Conservation (phyloP, 73 alveolate species). For the Paramecium primaurelia region DNA sequence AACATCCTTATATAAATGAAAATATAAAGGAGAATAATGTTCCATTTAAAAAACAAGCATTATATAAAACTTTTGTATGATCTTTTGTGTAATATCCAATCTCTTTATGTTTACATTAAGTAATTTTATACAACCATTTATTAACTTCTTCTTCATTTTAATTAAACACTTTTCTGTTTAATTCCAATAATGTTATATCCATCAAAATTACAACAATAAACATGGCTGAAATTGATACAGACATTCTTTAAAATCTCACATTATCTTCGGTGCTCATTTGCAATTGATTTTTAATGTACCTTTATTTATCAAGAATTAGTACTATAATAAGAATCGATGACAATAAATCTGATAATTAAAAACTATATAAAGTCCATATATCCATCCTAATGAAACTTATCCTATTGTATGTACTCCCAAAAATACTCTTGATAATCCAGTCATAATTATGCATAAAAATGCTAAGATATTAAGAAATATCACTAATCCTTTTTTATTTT, state of each 20-base stretch:
- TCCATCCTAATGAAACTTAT: constrained; percentile 52
- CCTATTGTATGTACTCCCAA: constrained; percentile 53
- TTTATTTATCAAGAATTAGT: not conserved
- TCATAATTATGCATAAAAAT: not conserved
- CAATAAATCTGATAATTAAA: not conserved
- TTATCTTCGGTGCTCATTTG: not conserved
- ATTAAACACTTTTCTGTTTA: not conserved
- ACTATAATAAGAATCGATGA: not conserved
- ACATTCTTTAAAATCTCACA: not conserved
- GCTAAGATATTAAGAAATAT: not conserved
- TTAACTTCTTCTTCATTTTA: not conserved
- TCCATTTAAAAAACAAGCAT: not conserved
- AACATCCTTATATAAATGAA: not conserved
- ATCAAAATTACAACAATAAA: not conserved
- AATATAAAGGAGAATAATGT: not conserved
- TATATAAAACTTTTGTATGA: not conserved
- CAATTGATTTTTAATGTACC: not conserved
- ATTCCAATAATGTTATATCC: not conserved
- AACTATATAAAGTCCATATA: constrained; percentile 22
- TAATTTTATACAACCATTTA: not conserved
- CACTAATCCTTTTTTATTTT: not conserved
- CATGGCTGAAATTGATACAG: not conserved
- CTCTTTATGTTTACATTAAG: not conserved
- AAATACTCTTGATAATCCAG: constrained; percentile 49
- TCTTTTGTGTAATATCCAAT: not conserved